Percentiles rank a stretch among this genome's conserved stretches.
Conservation (phyloP, 257 asterid species). For the Linaria vulgaris region DNA sequence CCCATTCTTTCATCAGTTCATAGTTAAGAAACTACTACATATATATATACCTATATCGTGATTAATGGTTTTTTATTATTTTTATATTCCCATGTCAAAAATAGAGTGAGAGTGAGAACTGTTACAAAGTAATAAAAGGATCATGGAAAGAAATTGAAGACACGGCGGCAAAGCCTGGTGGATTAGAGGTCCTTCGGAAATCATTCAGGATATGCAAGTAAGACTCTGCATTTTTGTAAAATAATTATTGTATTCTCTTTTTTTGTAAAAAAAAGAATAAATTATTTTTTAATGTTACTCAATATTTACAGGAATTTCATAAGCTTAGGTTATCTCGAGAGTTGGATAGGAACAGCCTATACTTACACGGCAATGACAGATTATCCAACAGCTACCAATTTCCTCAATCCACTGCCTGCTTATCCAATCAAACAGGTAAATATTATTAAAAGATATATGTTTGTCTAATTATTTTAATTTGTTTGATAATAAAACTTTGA, state of each 20-base stretch:
- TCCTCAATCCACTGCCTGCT: conserved; percentile 89
- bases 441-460: too few species aligned
- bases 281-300: neutral
- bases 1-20: too few species aligned
- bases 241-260: too few species aligned
- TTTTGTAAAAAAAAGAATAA: too few species aligned
- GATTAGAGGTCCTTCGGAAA: conserved; percentile 58
- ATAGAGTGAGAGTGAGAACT: conserved; percentile 75
- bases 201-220: conserved; percentile 86
- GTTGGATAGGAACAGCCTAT: conserved; percentile 66
- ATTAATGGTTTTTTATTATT: too few species aligned
- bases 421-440: conserved; percentile 76
- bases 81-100: neutral
- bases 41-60: too few species aligned
- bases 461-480: too few species aligned
- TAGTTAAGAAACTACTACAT: too few species aligned
- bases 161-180: conserved; percentile 54
- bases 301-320: conserved; percentile 48
- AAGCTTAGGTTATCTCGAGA: conserved; percentile 34
- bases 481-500: too few species aligned
- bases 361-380: conserved; percentile 90
- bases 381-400: conserved; percentile 81
- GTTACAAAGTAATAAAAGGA: conserved; percentile 70
- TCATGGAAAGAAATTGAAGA: conserved; percentile 82
- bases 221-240: conserved; percentile 26